phyloP scores from a whole-genome alignment of 805 yeast species.

The Pichia deserticola region DNA sequence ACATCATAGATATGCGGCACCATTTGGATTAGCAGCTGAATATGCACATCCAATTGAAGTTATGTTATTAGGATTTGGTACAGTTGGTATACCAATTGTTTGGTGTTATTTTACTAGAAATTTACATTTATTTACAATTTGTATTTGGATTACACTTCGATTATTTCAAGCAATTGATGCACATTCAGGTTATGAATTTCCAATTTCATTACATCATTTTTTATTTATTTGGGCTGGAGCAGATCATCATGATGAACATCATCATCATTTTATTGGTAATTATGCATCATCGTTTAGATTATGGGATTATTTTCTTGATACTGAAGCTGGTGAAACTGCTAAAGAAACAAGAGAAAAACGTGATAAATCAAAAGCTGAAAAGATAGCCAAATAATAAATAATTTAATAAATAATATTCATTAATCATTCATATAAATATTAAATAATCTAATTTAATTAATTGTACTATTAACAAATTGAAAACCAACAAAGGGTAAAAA shows the following conservation, averaged over 20 bases:
- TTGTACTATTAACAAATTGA: no score
- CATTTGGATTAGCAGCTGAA: constrained; percentile 95
- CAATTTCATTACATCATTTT: constrained; percentile 89
- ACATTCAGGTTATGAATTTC: constrained; percentile 97
- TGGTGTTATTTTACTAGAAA: constrained; percentile 70
- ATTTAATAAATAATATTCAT: background rate
- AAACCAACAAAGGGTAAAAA: no score
- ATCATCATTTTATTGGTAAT: constrained; percentile 91
- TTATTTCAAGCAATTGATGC: constrained; percentile 96
- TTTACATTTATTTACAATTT: constrained; percentile 84
- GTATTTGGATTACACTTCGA: constrained; percentile 80
- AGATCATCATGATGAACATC: constrained; percentile 96
- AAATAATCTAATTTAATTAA: no score
- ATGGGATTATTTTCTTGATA: constrained; percentile 84
- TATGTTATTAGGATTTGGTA: constrained; percentile 84
- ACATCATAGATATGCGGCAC: constrained; percentile 97
- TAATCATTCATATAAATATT: background rate
- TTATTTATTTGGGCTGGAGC: constrained; percentile 98
- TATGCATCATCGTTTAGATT: constrained; percentile 93
- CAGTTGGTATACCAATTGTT: constrained; percentile 89
- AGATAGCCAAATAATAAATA: background rate
- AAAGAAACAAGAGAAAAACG: constrained; percentile 64
- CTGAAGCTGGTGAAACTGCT: constrained; percentile 86
- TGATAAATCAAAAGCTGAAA: constrained; percentile 49
- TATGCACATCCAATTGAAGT: constrained; percentile 97